Percentiles rank a stretch among this genome's conserved stretches.
phyloP scores from a whole-genome alignment of 2,329 filamentous ascomycete genomes.

The Penicillium aurantiogriseum region DNA sequence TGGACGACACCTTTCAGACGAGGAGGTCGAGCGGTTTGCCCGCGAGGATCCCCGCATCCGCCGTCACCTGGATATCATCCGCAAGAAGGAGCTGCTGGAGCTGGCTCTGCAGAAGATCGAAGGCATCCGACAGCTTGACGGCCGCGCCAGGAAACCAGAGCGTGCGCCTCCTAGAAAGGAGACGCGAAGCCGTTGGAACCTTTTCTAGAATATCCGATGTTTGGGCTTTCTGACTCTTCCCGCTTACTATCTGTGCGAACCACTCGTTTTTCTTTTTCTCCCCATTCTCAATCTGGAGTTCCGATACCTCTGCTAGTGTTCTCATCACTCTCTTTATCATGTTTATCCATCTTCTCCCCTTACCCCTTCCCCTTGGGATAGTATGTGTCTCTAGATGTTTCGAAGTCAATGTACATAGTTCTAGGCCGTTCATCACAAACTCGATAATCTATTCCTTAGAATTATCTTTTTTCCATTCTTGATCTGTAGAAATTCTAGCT shows the following conservation, averaged over 20 bases:
- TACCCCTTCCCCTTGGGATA: conserved; percentile 1
- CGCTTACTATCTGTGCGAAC: conserved; percentile 1
- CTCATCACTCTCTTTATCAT: conserved; percentile 5
- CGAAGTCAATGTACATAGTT: conserved; percentile 17
- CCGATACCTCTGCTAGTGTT: conserved; percentile 14
- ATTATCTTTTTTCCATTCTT: neutral
- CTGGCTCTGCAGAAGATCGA: conserved; percentile 96
- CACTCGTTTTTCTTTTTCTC: neutral
- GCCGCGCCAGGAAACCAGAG: conserved; percentile 55
- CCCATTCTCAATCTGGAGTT: conserved; percentile 3
- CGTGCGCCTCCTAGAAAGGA: conserved; percentile 38
- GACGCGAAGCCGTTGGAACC: conserved; percentile 43
- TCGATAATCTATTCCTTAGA: neutral
- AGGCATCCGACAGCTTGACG: conserved; percentile 78
- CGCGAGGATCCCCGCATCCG: conserved; percentile 89
- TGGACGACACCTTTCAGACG: conserved; percentile 72
- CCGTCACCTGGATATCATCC: conserved; percentile 86
- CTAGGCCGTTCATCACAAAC: neutral
- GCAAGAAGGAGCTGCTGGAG: conserved; percentile 87
- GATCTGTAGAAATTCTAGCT: neutral
- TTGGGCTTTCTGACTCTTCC: conserved; percentile 1
- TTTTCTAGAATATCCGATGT: conserved; percentile 35
- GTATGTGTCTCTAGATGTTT: conserved; percentile 6
- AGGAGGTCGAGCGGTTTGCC: conserved; percentile 85
- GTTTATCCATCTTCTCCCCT: conserved; percentile 1